Base-by-base conservation (phyloP, 345 rosid species). In the Aegle marmelos region DNA sequence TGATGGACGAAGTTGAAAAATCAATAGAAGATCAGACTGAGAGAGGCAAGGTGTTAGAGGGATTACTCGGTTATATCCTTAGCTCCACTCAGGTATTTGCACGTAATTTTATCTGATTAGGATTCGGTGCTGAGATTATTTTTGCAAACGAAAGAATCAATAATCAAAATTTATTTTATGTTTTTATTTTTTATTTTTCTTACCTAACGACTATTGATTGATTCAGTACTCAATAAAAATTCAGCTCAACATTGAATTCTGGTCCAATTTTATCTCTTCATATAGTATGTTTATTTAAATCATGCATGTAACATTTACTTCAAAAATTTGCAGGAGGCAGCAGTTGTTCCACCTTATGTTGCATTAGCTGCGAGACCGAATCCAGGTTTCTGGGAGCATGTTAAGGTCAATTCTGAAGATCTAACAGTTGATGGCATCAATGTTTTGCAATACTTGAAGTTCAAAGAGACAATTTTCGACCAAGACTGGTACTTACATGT, bases 311-410 rank as follows among this genome's bases (percentile, higher is more conserved):
- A 45, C 50, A 45, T 45, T 45, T 45, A 11, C 50, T 45, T 17
- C 16, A 37, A 36, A 63, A 80, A 28, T 13, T 75, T 84, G 82
- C 87, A 94, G 97, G 99, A 96, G 75, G 99, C 98, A 3, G 91
- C 86, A 28, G 93, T 94, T 76, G 85, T 90, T 74, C 97, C 98
- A 57, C 98, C 99, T 5, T 79, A 76, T 72, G 91, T 94, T 57
- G 97, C 94, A 10, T 74, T 96, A 62, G 97, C 99, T 0, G 95
- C 87, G 57, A 85, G 99, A 80, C 98, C 91, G 6, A 91, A 83
- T 70, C 98, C 98, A 5, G 99, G 98, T 14, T 87, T 82, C 79
- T 96, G 97, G 97, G 99, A 94, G 78, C 91, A 83, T 72, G 94
- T 96, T 58, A 92, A 88, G 75, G 99, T 96, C 65, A 85, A 90